These are phyloP conservation scores for Henningerozyma blattae DNA, from an alignment of 805 yeast species.

Conservation along the genomic window DNA sequence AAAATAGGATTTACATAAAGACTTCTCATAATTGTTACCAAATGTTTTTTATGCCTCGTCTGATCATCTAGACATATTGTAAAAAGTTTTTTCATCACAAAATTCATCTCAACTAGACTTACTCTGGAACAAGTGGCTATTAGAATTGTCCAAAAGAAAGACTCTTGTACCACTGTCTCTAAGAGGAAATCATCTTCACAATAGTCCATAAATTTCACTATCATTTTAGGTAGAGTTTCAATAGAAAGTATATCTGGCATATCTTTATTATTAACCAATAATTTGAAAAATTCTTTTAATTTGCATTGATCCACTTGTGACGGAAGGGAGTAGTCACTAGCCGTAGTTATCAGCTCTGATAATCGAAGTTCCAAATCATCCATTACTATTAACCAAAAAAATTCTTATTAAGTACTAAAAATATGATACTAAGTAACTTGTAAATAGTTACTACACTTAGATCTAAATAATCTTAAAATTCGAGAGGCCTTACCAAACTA, in stretches of 20 bases:
- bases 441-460: too few species aligned
- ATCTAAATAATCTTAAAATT: too few species aligned
- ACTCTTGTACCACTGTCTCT: neutral
- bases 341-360: too few species aligned
- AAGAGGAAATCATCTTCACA: neutral
- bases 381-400: too few species aligned
- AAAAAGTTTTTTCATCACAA: neutral
- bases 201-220: neutral
- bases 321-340: too few species aligned
- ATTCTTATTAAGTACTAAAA: too few species aligned
- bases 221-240: neutral
- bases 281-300: constrained; percentile 5
- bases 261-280: constrained; percentile 5
- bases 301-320: too few species aligned
- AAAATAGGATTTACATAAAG: too few species aligned
- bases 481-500: too few species aligned
- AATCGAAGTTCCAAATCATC: too few species aligned
- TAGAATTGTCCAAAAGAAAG: neutral
- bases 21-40: constrained; percentile 1
- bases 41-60: neutral
- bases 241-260: constrained; percentile 1
- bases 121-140: neutral
- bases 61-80: neutral
- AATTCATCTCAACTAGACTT: neutral
- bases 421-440: too few species aligned